These are phyloP conservation scores for Umbellularia californica DNA, from an alignment of 164 flowering plant species.

Conservation along the genomic window DNA sequence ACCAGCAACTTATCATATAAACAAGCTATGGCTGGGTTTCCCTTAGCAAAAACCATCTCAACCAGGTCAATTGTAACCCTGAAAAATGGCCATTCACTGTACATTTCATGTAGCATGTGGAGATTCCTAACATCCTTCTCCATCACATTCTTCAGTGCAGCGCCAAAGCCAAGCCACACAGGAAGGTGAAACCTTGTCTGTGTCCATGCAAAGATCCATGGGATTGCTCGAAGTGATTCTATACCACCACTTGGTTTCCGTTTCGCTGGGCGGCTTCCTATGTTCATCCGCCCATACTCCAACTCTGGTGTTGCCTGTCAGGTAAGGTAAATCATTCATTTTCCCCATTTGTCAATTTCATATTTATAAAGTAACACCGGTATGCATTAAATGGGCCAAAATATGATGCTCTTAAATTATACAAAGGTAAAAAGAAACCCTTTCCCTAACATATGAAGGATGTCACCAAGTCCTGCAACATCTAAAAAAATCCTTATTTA, in stretches of 20 bases:
- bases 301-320: constrained; percentile 92
- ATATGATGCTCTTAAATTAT: background rate
- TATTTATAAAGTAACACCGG: background rate
- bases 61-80: constrained; percentile 92
- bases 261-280: constrained; percentile 98
- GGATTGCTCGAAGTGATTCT: constrained; percentile 97
- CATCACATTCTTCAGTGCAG: constrained; percentile 76
- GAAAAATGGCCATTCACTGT: constrained; percentile 96
- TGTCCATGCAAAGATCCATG: constrained; percentile 99
- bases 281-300: constrained; percentile 99
- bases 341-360: background rate
- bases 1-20: constrained; percentile 93
- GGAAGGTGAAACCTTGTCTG: constrained; percentile 99
- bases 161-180: constrained; percentile 98
- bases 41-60: constrained; percentile 99
- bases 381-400: background rate
- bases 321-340: constrained; percentile 1
- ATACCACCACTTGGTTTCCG: constrained; percentile 99
- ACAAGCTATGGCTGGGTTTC: constrained; percentile 96
- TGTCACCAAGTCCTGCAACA: background rate
- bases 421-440: background rate
- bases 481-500: no score
- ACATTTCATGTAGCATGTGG: constrained; percentile 84
- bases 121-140: constrained; percentile 74
- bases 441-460: background rate